Conservation (phyloP, 2,329 filamentous ascomycete genomes). For the Diaporthe caulivora region DNA sequence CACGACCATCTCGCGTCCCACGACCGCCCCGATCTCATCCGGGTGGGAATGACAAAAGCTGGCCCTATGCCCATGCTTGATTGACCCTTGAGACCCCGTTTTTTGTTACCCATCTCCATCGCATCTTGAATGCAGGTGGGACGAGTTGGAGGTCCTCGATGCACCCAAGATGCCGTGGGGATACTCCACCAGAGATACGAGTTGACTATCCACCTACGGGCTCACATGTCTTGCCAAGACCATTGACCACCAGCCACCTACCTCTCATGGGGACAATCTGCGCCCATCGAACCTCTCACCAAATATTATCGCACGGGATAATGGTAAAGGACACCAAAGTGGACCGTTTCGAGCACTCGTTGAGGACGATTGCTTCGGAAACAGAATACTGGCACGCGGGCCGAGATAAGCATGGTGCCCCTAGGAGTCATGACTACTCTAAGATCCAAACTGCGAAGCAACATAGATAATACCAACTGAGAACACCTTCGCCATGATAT, state of each 20-base stretch:
- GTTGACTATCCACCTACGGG: constrained; percentile 74
- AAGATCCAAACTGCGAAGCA: constrained; percentile 60
- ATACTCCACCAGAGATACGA: constrained; percentile 68
- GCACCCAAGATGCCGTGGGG: constrained; percentile 58
- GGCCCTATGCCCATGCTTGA: neutral
- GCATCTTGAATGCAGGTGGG: neutral
- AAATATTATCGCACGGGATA: constrained; percentile 87
- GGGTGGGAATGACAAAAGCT: too few relatives aligned
- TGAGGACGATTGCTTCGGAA: constrained; percentile 77
- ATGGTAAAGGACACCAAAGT: constrained; percentile 79
- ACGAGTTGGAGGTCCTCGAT: constrained; percentile 23
- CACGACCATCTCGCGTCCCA: neutral
- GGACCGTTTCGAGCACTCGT: constrained; percentile 79
- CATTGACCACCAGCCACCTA: constrained; percentile 81
- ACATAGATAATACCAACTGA: constrained; percentile 48
- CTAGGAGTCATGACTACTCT: constrained; percentile 50
- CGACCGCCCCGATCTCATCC: too few relatives aligned
- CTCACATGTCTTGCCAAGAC: constrained; percentile 76
- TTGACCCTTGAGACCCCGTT: neutral
- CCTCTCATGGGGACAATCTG: constrained; percentile 82
- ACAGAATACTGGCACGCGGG: constrained; percentile 84
- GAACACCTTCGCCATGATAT: constrained; percentile 60
- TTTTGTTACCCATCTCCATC: neutral
- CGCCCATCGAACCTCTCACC: constrained; percentile 89
- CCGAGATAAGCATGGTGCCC: constrained; percentile 72